Percentiles rank a stretch among this genome's conserved stretches.
These are phyloP conservation scores for Scheffersomyces cryptocercus DNA, from an alignment of 1,139 yeast genomes.

Conservation along the genomic window DNA sequence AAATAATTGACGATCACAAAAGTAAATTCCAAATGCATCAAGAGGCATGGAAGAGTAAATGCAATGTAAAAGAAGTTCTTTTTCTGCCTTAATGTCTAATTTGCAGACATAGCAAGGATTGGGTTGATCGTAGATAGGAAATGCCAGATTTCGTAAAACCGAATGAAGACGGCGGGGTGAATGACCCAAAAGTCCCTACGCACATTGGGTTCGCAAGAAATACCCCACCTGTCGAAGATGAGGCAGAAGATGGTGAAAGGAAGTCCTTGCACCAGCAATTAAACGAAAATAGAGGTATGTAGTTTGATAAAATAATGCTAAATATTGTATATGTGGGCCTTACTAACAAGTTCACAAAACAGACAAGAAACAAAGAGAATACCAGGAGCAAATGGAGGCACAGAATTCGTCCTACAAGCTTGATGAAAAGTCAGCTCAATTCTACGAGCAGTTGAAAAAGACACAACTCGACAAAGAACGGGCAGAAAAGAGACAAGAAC, in stretches of 20 bases:
- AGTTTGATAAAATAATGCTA: not conserved
- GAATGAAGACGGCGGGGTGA: no score
- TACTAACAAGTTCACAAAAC: not conserved
- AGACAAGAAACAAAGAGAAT: constrained; percentile 17
- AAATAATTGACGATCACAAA: no score
- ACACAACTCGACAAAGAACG: constrained; percentile 17
- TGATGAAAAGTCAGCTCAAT: constrained; percentile 16
- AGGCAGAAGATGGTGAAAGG: constrained; percentile 6
- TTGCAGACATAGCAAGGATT: no score
- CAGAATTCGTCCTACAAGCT: constrained; percentile 17
- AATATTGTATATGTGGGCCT: not conserved
- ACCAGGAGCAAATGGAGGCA: constrained; percentile 14
- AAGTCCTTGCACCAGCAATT: constrained; percentile 16
- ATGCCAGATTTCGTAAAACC: no score
- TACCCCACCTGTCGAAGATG: not conserved
- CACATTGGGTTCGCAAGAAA: no score
- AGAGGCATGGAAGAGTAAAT: no score
- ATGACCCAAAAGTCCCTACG: no score
- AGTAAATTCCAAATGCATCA: no score
- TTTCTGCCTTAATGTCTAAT: no score
- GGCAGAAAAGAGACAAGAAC: constrained; percentile 7
- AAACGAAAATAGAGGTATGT: constrained; percentile 17
- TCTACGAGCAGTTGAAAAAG: constrained; percentile 23
- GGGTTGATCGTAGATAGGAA: no score
- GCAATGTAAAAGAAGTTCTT: no score